These are phyloP conservation scores for Diaporthe amygdali DNA, from an alignment of 2,329 filamentous ascomycete genomes.

Conservation along the genomic window DNA sequence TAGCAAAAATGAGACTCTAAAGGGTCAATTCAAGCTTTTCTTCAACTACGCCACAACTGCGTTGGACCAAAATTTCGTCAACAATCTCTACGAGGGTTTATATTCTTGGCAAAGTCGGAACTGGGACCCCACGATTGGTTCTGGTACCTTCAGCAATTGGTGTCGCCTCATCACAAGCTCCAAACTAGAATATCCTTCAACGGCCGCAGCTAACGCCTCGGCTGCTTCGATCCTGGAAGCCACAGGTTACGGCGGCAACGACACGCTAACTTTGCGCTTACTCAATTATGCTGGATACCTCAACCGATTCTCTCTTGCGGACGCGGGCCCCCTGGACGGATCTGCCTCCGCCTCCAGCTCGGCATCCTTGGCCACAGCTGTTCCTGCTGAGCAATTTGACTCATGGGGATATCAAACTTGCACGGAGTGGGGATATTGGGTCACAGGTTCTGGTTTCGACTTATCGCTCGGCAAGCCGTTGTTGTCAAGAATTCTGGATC, in stretches of 20 bases:
- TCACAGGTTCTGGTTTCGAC: conserved; percentile 74
- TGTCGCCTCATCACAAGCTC: background rate
- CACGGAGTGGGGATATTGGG: conserved; percentile 77
- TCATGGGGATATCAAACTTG: conserved; percentile 60
- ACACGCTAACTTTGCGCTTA: background rate
- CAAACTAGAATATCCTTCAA: background rate
- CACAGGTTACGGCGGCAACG: background rate
- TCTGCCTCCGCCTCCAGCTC: conserved; percentile 39
- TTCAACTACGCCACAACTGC: conserved; percentile 53
- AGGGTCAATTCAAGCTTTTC: conserved; percentile 42
- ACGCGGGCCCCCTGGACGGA: background rate
- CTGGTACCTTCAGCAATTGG: conserved; percentile 37
- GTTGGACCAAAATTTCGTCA: conserved; percentile 53
- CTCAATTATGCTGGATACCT: background rate
- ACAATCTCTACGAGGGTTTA: conserved; percentile 45
- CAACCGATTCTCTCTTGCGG: background rate
- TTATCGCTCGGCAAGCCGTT: conserved; percentile 63
- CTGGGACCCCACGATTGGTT: conserved; percentile 56
- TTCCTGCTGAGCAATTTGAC: conserved; percentile 45
- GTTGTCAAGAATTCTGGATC: conserved; percentile 71
- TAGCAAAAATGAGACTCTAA: conserved; percentile 45
- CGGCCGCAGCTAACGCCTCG: background rate
- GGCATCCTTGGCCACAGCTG: conserved; percentile 37
- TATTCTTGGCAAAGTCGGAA: conserved; percentile 51
- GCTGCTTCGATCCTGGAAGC: background rate